These are phyloP conservation scores for Noccaea caerulescens DNA, from an alignment of 345 rosid species.

Conservation along the genomic window DNA sequence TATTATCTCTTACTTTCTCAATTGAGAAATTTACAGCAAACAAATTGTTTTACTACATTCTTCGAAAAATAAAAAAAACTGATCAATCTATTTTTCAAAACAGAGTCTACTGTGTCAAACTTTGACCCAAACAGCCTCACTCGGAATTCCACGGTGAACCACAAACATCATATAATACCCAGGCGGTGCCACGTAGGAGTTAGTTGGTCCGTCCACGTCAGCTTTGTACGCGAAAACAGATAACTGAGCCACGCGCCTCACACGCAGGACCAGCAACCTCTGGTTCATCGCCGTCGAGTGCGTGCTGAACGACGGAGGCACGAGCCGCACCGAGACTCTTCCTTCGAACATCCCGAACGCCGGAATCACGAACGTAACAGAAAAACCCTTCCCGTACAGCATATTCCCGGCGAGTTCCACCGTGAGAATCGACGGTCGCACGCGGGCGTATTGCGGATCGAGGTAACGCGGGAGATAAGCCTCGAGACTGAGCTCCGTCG, in stretches of 20 bases:
- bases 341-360: conserved; percentile 36
- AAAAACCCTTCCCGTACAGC: conserved; percentile 45
- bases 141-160: conserved; percentile 65
- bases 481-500: conserved; percentile 81
- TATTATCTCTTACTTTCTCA: conserved; percentile 12
- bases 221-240: conserved; percentile 53
- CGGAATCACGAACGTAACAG: conserved; percentile 51
- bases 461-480: conserved; percentile 75
- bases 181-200: conserved; percentile 61
- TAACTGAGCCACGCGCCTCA: conserved; percentile 46
- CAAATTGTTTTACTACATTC: neutral
- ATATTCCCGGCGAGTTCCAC: conserved; percentile 53
- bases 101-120: conserved; percentile 8
- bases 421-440: conserved; percentile 64
- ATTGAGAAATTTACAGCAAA: neutral
- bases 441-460: conserved; percentile 41
- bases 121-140: conserved; percentile 67
- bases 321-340: conserved; percentile 47
- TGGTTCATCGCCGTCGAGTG: conserved; percentile 79
- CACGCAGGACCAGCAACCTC: conserved; percentile 58
- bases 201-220: conserved; percentile 52
- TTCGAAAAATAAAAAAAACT: neutral
- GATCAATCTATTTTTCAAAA: neutral
- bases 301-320: conserved; percentile 69
- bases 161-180: conserved; percentile 77